Evolutionary conservation across 139 green algal genomes (phyloP), one percentile per base, ranked within the genome.

Genomic region (Chlamydomonas incerta): DNA sequence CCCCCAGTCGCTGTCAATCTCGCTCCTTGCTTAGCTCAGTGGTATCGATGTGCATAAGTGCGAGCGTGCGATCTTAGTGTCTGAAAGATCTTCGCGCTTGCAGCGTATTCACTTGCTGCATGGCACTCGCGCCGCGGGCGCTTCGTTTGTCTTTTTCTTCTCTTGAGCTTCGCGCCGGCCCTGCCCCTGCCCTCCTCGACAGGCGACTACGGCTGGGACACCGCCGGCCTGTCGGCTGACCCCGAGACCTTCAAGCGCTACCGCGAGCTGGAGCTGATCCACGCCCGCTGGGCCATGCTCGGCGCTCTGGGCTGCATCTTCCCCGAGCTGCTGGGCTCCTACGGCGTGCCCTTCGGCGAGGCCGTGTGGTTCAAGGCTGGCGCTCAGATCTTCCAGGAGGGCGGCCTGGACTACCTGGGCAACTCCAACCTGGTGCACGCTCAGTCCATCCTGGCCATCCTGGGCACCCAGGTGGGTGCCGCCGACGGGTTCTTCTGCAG

Each of bases 131-230:
- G n/a, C n/a, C n/a, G n/a, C n/a, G n/a, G n/a, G n/a, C n/a, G n/a
- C 52, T 60, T 17, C 52, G 52, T 13, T 60, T 13, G 8, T 68
- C 60, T 68, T 68, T 20, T 11, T 68, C 60, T 15, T n/a, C 60
- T 68, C 60, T 68, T 29, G 8, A 11, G 8, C 41, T 50, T 50
- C 41, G 41, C 41, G 28, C 18, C 24, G 18, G 71, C 20, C 10
- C 21, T 11, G 24, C 62, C 11, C 26, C 17, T 68, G 23, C 91
- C 97, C 95, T 71, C 8, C 10, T 95, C 95, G 66, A 93, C 96
- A 83, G 93, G 93, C 85, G 93, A 96, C 90, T 98, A 98, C 89
- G 96, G 96, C 88, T 98, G 96, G 96, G 96, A 98, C 94, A 97
- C 95, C 79, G 93, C 93, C 73, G 95, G 96, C 82, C 94, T 98